Percentiles rank a stretch among this genome's conserved stretches.
Conservation (phyloP, 176 grass and related monocot genomes). For the Triticum dicoccoides region DNA sequence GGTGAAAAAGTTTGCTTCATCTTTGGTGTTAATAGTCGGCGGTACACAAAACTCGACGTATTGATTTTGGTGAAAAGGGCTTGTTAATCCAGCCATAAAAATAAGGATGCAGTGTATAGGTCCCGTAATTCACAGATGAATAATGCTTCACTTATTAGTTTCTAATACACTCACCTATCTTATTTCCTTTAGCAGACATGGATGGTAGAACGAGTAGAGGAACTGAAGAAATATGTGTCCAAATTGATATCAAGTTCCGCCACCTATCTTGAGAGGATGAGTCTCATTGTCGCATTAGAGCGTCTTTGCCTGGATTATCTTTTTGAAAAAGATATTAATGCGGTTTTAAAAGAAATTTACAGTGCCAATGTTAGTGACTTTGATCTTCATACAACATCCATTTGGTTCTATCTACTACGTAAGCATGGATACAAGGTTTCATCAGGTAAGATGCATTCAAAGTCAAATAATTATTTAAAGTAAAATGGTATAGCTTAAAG, state of each 20-base stretch:
- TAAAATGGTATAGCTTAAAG: not conserved
- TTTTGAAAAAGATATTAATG: not conserved
- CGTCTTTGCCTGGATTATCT: not conserved
- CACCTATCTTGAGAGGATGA: not conserved
- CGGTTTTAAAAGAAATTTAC: not conserved
- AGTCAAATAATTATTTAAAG: not conserved
- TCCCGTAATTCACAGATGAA: not conserved
- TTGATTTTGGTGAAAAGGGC: too few species aligned
- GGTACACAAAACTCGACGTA: too few species aligned
- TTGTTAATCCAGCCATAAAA: too few species aligned
- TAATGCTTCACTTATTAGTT: not conserved
- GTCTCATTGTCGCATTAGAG: not conserved
- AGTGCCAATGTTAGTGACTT: not conserved
- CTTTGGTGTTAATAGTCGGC: too few species aligned
- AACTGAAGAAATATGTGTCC: not conserved
- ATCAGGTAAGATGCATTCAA: not conserved
- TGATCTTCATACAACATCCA: not conserved
- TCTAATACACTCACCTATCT: not conserved
- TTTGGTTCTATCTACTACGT: conserved; percentile 13
- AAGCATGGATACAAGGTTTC: conserved; percentile 3
- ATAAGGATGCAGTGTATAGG: too few species aligned
- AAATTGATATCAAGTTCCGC: not conserved
- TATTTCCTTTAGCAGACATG: not conserved
- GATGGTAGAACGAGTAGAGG: not conserved
- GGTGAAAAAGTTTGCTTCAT: too few species aligned